These are phyloP conservation scores for Zopfia rhizophila DNA, from an alignment of 2,329 filamentous ascomycete species.

Conservation along the genomic window DNA sequence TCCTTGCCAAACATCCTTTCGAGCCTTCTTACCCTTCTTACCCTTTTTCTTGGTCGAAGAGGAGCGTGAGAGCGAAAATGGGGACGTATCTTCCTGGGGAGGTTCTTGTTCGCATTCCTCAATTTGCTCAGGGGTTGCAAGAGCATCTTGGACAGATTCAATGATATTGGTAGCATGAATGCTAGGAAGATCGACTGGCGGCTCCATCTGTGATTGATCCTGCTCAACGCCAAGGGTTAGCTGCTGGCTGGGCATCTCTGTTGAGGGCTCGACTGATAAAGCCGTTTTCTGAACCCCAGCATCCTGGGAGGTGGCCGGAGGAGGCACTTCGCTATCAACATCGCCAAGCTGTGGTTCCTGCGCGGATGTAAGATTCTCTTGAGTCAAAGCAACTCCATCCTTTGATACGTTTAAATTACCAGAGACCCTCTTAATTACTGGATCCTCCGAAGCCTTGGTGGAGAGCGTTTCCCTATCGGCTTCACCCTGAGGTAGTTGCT, in stretches of 20 bases:
- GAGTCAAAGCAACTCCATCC: not conserved
- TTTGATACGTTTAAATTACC: constrained; percentile 3
- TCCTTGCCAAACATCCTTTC: constrained; percentile 19
- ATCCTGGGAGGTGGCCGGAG: too few relatives aligned
- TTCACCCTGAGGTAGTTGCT: constrained; percentile 1
- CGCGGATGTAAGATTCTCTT: constrained; percentile 5
- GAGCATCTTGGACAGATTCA: constrained; percentile 1
- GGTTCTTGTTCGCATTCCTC: not conserved
- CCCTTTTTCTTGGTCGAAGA: constrained; percentile 40
- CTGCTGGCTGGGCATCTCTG: too few relatives aligned
- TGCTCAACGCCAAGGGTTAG: not conserved
- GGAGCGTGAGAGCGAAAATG: constrained; percentile 24
- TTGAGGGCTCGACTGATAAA: too few relatives aligned
- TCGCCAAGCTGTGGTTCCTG: constrained; percentile 3
- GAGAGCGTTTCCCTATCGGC: not conserved
- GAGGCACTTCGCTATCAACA: too few relatives aligned
- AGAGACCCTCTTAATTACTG: constrained; percentile 5
- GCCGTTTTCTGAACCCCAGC: too few relatives aligned
- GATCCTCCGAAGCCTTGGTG: not conserved
- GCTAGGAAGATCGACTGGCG: too few relatives aligned
- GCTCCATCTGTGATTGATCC: not conserved
- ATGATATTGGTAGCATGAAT: not conserved
- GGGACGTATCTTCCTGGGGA: constrained; percentile 9
- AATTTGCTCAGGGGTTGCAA: constrained; percentile 1
- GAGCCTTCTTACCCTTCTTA: constrained; percentile 34